Conservation (phyloP, 2,329 filamentous ascomycete genomes). For the Xylaria sp. region DNA sequence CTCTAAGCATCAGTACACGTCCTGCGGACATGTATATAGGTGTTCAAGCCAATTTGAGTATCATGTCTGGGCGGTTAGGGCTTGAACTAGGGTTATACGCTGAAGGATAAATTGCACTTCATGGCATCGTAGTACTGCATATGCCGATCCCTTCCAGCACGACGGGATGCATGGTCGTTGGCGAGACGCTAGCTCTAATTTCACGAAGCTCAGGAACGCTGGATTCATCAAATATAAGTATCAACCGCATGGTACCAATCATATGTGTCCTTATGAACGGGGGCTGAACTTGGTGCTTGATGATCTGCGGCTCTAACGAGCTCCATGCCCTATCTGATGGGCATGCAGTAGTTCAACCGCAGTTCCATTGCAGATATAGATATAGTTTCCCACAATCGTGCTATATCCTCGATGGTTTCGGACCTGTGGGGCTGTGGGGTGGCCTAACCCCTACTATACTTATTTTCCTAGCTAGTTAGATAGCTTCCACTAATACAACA, state of each 20-base stretch:
- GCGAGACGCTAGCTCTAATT: conserved; percentile 6
- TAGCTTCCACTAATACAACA: too few species aligned
- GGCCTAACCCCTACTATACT: too few species aligned
- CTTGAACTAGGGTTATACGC: conserved; percentile 1
- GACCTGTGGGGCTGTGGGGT: too few species aligned
- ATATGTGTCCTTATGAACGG: neutral
- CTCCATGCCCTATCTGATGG: neutral
- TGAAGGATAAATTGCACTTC: conserved; percentile 20
- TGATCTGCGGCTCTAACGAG: neutral
- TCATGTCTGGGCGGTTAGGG: neutral
- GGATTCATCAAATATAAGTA: conserved; percentile 5
- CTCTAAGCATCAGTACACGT: conserved; percentile 10
- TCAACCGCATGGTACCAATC: neutral
- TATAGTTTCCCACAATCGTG: neutral
- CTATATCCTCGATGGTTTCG: neutral
- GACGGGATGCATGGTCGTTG: conserved; percentile 9
- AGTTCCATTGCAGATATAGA: neutral
- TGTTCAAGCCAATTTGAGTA: too few species aligned
- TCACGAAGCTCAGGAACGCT: neutral
- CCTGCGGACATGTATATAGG: neutral
- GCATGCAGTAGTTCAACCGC: neutral
- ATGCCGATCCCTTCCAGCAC: neutral
- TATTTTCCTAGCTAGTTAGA: too few species aligned
- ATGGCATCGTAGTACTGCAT: neutral
- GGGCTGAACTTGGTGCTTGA: neutral